Evolutionary conservation across 2,329 filamentous ascomycete species (phyloP).

Genomic region (Westerdykella aurantiaca): DNA sequence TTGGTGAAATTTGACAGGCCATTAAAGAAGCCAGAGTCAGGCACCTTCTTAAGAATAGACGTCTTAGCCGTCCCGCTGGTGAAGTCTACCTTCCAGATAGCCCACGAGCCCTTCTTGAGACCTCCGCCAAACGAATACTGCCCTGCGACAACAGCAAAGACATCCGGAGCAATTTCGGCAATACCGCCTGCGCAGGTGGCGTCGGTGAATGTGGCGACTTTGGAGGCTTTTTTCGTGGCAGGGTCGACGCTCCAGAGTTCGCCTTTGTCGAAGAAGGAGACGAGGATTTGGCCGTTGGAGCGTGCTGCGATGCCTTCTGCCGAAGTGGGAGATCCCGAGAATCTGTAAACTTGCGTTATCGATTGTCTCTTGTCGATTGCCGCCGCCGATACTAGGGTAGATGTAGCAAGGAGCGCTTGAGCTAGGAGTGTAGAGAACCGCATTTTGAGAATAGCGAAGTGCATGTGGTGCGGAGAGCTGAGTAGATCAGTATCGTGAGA

Average conservation of each 20-base stretch:
- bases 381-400: slow-evolving; percentile 3
- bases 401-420: slow-evolving; percentile 1
- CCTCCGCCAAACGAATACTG: slow-evolving; percentile 8
- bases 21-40: slow-evolving; percentile 13
- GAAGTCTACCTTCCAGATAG: slow-evolving; percentile 18
- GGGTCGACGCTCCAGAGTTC: slow-evolving; percentile 15
- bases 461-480: too few species aligned
- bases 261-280: slow-evolving; percentile 14
- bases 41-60: slow-evolving; percentile 12
- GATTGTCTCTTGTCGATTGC: slow-evolving; percentile 3
- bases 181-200: slow-evolving; percentile 13
- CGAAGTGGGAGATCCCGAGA: slow-evolving; percentile 1
- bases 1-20: slow-evolving; percentile 14
- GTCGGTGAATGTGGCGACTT: slow-evolving; percentile 10
- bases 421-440: slow-evolving; percentile 6
- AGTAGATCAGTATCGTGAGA: too few species aligned
- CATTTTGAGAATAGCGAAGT: slow-evolving; percentile 5
- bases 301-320: slow-evolving; percentile 15
- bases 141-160: slow-evolving; percentile 17
- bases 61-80: slow-evolving; percentile 8
- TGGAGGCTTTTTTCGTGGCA: slow-evolving; percentile 10
- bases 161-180: slow-evolving; percentile 14
- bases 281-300: slow-evolving; percentile 15
- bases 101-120: slow-evolving; percentile 13
- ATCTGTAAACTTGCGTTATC: slow-evolving; percentile 5